These are phyloP conservation scores for Atkinsonella hypoxylon DNA, from an alignment of 2,329 filamentous ascomycete species.

Conservation along the genomic window DNA sequence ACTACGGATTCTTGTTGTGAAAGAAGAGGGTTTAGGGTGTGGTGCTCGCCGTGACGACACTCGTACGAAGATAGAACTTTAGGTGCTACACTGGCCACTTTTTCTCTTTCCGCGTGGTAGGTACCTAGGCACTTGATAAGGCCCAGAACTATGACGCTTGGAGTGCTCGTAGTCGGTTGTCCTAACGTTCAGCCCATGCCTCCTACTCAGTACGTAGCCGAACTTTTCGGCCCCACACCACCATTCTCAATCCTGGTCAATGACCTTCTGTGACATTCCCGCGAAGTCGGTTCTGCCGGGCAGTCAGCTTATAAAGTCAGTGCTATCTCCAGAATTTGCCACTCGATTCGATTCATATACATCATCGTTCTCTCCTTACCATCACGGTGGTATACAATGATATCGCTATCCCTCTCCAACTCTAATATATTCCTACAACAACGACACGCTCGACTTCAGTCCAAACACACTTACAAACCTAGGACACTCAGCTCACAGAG, in stretches of 20 bases:
- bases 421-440: neutral
- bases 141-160: neutral
- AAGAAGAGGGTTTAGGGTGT: no score
- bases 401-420: neutral
- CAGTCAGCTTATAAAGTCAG: constrained; percentile 6
- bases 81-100: no score
- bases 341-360: constrained; percentile 1
- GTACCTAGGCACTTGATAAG: no score
- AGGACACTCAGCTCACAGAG: neutral
- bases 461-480: neutral
- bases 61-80: no score
- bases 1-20: no score
- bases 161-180: neutral
- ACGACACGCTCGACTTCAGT: neutral
- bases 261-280: constrained; percentile 8
- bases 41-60: no score
- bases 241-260: constrained; percentile 5
- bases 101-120: no score
- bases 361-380: neutral
- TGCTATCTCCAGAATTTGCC: constrained; percentile 5
- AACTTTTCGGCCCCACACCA: neutral
- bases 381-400: neutral
- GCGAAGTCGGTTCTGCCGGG: constrained; percentile 6
- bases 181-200: neutral
- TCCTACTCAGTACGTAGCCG: neutral